Percentiles rank a stretch among this genome's conserved stretches.
Evolutionary conservation across 108 stramenopile species (phyloP).

Genomic region (Schizochytrium sp.): DNA sequence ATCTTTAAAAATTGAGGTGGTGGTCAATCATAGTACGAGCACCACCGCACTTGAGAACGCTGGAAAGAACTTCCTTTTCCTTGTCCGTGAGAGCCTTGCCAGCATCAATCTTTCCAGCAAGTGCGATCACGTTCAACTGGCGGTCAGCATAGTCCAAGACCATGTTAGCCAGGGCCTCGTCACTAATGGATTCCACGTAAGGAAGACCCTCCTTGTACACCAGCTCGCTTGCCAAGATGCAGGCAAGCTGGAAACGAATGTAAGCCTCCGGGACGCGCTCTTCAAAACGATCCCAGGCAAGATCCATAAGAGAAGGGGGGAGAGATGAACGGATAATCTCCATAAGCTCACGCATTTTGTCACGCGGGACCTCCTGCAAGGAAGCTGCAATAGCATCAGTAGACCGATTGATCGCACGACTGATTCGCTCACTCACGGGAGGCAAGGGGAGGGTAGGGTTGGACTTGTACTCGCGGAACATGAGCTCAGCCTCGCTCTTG

Average conservation of each 20-base stretch:
- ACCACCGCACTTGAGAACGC: slow-evolving; percentile 21
- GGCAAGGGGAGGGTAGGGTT: slow-evolving; percentile 28
- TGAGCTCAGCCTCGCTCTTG: slow-evolving; percentile 91
- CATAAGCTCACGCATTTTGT: not conserved
- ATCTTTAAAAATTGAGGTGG: not conserved
- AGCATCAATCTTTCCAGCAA: not conserved
- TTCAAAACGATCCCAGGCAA: slow-evolving; percentile 48
- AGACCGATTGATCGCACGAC: slow-evolving; percentile 39
- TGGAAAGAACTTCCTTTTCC: not conserved
- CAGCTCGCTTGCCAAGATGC: slow-evolving; percentile 46
- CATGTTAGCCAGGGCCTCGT: not conserved
- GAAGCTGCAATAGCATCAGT: slow-evolving; percentile 12
- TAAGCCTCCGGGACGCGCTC: slow-evolving; percentile 52
- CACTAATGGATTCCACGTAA: slow-evolving; percentile 4
- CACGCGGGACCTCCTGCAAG: not conserved
- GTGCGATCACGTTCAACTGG: not conserved
- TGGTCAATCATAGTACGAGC: slow-evolving; percentile 56
- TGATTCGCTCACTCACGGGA: slow-evolving; percentile 30
- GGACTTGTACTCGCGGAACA: slow-evolving; percentile 91
- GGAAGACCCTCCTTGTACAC: slow-evolving; percentile 53
- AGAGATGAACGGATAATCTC: not conserved
- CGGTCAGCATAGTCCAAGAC: not conserved
- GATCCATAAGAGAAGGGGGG: slow-evolving; percentile 29
- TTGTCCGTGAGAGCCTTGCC: not conserved
- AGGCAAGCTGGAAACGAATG: slow-evolving; percentile 41